Base-by-base conservation (phyloP, 148 eudicot species). In the Diospyros lotus region DNA sequence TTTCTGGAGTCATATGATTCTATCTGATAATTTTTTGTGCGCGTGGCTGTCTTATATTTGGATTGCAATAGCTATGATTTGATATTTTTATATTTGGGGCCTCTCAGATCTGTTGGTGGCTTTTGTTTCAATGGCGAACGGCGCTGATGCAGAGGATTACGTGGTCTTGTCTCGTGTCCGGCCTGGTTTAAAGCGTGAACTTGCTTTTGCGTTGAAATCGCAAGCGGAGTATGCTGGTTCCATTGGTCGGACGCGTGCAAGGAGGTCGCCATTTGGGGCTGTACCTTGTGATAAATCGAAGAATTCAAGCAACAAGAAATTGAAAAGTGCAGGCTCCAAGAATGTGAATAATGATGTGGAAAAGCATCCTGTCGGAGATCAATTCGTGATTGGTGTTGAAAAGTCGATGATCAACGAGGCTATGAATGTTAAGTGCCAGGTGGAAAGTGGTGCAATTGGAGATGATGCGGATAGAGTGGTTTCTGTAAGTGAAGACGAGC, bases 121-220 rank as follows among this genome's bases (percentile, higher is more conserved):
- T 58, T 18, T 50, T 39, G 72, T 66, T 75, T 54, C 44, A 59
- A 84, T 87, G 91, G 86, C 81, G 58, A 81, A 78, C 59, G 82
- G 79, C 1, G 74, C 66, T 39, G 86, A 80, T 2, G 12, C 76
- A 13, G 84, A 78, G 12, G 86, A 79, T 6, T 81, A 72, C 58
- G 87, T 81, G 78, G 78, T 84, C 12, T 60, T 85, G 15, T 85
- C 93, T 75, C 51, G 77, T 51, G 75, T 93, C 80, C 68, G 92
- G 28, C 66, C 78, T 1, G 88, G 88, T 3, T 45, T 85, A 80
- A 85, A 85, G 61, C 82, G 88, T 28, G 88, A 85, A 70, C 82
- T 80, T 18, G 80, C 77, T 43, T 66, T 80, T 61, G 78, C 91
- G 5, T 69, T 88, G 77, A 81, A 82, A 73, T 80, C 95, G 3